phyloP scores from a whole-genome alignment of 208 protist species.

The Leptomonas seymouri region DNA sequence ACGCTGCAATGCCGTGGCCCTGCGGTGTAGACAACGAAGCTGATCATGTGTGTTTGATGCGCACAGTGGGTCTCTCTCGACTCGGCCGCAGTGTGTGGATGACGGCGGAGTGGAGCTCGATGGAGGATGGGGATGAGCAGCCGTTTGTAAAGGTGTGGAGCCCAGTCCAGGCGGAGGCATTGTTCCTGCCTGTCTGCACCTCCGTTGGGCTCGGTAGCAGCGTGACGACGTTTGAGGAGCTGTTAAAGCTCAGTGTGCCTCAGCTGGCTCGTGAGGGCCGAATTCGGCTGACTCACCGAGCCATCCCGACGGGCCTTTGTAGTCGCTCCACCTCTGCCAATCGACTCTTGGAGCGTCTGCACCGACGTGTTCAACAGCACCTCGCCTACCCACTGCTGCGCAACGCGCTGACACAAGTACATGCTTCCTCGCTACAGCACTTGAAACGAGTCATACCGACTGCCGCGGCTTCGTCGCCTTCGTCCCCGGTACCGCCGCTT shows the following conservation, averaged over 20 bases:
- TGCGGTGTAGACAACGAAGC: not conserved
- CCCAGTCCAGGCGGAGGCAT: slow-evolving; percentile 39
- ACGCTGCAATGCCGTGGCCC: slow-evolving; percentile 28
- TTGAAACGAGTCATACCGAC: slow-evolving; percentile 1
- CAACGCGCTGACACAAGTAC: slow-evolving; percentile 10
- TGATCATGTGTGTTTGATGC: not conserved
- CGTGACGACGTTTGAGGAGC: slow-evolving; percentile 4
- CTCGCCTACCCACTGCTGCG: slow-evolving; percentile 28
- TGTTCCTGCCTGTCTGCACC: slow-evolving; percentile 23
- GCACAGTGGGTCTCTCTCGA: slow-evolving; percentile 49
- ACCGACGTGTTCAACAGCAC: slow-evolving; percentile 3
- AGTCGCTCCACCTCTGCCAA: not conserved
- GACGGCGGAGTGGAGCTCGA: slow-evolving; percentile 39
- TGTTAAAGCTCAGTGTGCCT: slow-evolving; percentile 4
- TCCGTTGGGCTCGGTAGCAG: slow-evolving; percentile 14
- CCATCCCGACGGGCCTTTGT: slow-evolving; percentile 4
- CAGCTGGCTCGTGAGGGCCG: slow-evolving; percentile 17
- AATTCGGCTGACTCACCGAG: slow-evolving; percentile 23
- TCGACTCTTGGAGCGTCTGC: not conserved
- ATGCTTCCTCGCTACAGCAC: slow-evolving; percentile 13
- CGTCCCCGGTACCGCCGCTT: not conserved
- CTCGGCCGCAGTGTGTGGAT: slow-evolving; percentile 60
- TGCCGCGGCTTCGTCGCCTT: not conserved
- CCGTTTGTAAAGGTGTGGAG: slow-evolving; percentile 41
- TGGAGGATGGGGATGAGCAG: not conserved